Percentiles rank a stretch among this genome's conserved stretches.
Conservation (phyloP, 139 green algal genomes). For the Pedinophyceae sp. region DNA sequence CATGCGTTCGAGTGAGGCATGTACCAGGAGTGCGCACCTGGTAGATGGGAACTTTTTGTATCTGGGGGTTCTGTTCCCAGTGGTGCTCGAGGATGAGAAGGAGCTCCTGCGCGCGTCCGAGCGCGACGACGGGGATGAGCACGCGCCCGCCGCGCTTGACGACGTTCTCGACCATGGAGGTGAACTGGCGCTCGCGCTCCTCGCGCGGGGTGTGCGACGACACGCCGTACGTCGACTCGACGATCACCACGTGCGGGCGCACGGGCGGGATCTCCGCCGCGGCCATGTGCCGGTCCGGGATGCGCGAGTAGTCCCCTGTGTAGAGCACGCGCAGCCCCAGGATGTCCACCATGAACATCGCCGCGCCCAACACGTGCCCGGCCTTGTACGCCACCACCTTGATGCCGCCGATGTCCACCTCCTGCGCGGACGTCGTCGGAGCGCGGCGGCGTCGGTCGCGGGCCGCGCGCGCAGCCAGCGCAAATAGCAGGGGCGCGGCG, state of each 20-base stretch:
- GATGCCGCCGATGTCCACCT: constrained; percentile 60
- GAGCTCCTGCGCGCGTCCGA: constrained; percentile 89
- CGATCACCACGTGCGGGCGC: constrained; percentile 71
- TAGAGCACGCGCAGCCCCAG: constrained; percentile 81
- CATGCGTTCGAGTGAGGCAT: too few relatives aligned
- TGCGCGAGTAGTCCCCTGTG: constrained; percentile 77
- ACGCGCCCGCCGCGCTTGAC: constrained; percentile 65
- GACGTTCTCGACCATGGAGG: constrained; percentile 33
- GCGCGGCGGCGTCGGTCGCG: too few relatives aligned
- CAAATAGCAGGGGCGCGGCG: too few relatives aligned
- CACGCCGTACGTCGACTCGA: constrained; percentile 91
- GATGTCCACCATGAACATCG: constrained; percentile 97
- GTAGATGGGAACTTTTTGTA: constrained; percentile 85
- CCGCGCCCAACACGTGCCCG: constrained; percentile 92
- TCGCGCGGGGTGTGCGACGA: constrained; percentile 61
- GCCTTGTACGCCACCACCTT: constrained; percentile 74
- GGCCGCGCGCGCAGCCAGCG: too few relatives aligned
- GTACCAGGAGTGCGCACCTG: too few relatives aligned
- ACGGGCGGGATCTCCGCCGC: constrained; percentile 73
- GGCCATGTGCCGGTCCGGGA: constrained; percentile 72
- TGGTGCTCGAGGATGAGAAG: constrained; percentile 94
- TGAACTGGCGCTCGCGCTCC: constrained; percentile 51
- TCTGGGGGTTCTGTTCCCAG: constrained; percentile 66
- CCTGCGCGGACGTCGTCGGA: too few relatives aligned
- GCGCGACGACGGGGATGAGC: constrained; percentile 87